Evolutionary conservation across 768 basidiomycete genomes (phyloP).

Genomic region (Albatrellus ellisii): DNA sequence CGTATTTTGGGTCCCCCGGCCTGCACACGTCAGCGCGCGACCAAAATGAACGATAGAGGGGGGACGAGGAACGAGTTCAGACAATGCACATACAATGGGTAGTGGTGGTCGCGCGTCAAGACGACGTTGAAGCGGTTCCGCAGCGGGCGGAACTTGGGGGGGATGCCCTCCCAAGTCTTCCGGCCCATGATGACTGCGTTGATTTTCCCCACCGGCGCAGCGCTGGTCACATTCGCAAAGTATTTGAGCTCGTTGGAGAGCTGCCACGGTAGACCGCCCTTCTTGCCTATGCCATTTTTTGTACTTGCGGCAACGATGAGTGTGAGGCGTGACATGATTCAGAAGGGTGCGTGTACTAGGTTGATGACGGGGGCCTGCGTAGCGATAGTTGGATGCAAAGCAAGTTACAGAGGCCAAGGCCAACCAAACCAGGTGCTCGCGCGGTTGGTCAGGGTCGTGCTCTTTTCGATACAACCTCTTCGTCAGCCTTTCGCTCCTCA

Average conservation of each 20-base stretch:
- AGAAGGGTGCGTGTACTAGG: too few relatives aligned
- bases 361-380: too few relatives aligned
- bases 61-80: background rate
- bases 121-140: constrained; percentile 67
- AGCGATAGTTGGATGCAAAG: too few relatives aligned
- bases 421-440: too few relatives aligned
- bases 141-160: constrained; percentile 70
- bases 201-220: constrained; percentile 34
- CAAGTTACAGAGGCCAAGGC: too few relatives aligned
- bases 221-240: constrained; percentile 71
- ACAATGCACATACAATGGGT: constrained; percentile 40
- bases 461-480: too few relatives aligned
- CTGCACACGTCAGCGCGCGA: constrained; percentile 7
- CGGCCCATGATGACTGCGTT: constrained; percentile 94
- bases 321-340: constrained; percentile 66
- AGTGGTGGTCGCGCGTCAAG: constrained; percentile 45
- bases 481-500: too few relatives aligned
- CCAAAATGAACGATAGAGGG: background rate
- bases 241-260: constrained; percentile 84
- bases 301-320: constrained; percentile 90
- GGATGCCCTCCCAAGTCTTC: constrained; percentile 97
- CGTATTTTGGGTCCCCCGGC: constrained; percentile 4
- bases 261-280: constrained; percentile 74
- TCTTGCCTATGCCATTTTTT: constrained; percentile 76
- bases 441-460: too few relatives aligned